Base-by-base conservation (phyloP, 1,139 yeast species). In the Saccharomyces pastorianus region DNA sequence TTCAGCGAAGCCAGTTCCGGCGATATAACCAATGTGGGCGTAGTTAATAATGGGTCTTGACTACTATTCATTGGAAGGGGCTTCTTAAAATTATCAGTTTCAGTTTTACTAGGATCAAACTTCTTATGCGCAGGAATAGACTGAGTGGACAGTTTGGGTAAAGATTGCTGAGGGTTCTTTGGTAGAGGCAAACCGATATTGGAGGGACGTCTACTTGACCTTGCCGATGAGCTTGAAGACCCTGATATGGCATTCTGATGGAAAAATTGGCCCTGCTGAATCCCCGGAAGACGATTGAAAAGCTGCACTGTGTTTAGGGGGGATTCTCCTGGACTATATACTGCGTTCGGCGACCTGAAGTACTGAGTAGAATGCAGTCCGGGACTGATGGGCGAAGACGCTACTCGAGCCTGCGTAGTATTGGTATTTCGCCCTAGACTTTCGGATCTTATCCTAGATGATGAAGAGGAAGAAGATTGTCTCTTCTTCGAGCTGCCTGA, bases 11-110 rank as follows among this genome's bases (percentile, higher is more conserved):
- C 62, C 49, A 62, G 32, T 42, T 59, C 64, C 3, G 65, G 64
- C n/a, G 65, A 64, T 49, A 61, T 48, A 17, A 62, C 63, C 34
- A 59, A 51, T 7, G 65, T 60, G 8, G 65, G 62, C 2, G 63
- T 56, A 9, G 54, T 51, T 11, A 47, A 53, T 4, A 54, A 48
- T 7, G 51, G 53, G 11, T 58, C 60, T 13, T 56, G 55, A 26
- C 52, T 51, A 8, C n/a, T 38, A 38, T 38, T 38, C 44, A 17
- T 38, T 20, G 11, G 48, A 17, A 4, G 42, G 29, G 42, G 46
- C 38, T 26, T 32, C 13, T 20, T 27, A 27, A 14, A 8, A 29
- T 3, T 41, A 2, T 34, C 51, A 13, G 8, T 44, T 23, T 25
- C 46, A 2, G 14, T 17, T 31, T 26, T 49, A 42, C 51, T 44